Evolutionary conservation across 345 rosid genomes (phyloP).

Genomic region (Corchorus olitorius): DNA sequence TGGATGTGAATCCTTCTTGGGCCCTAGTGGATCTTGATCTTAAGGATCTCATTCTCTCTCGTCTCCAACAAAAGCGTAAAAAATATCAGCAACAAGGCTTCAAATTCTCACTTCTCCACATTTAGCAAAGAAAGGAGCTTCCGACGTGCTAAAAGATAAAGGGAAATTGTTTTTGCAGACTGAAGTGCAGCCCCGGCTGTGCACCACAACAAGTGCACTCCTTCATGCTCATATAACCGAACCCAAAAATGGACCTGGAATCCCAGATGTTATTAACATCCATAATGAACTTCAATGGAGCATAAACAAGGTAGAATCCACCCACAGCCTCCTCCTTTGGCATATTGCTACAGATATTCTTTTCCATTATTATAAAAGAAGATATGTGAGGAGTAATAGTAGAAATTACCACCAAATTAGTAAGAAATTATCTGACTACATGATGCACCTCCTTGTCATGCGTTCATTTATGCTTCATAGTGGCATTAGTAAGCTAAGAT

Average conservation of each 20-base stretch:
- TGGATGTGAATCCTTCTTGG: slow-evolving; percentile 5
- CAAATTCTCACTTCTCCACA: neutral
- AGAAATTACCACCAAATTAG: neutral
- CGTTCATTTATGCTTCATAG: slow-evolving; percentile 21
- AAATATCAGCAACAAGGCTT: neutral
- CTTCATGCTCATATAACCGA: no score
- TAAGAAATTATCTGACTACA: slow-evolving; percentile 15
- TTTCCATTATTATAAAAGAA: neutral
- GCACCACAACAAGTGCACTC: no score
- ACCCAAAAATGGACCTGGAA: no score
- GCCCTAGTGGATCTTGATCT: neutral
- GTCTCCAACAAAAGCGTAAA: slow-evolving; percentile 4
- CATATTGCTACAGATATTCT: slow-evolving; percentile 34
- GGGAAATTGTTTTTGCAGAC: no score
- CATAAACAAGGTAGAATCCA: slow-evolving; percentile 15
- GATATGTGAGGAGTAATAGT: neutral
- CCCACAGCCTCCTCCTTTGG: slow-evolving; percentile 27
- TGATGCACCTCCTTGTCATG: slow-evolving; percentile 11
- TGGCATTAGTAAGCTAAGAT: slow-evolving; percentile 9
- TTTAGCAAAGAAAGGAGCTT: neutral
- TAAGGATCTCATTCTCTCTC: neutral
- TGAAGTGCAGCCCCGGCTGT: no score
- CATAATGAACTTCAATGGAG: neutral
- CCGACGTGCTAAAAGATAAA: no score
- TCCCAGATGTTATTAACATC: slow-evolving; percentile 20